Evolutionary conservation across 2,329 filamentous ascomycete genomes (phyloP), one percentile per base, ranked within the genome.

Genomic region (Ceratocystis albifundus): DNA sequence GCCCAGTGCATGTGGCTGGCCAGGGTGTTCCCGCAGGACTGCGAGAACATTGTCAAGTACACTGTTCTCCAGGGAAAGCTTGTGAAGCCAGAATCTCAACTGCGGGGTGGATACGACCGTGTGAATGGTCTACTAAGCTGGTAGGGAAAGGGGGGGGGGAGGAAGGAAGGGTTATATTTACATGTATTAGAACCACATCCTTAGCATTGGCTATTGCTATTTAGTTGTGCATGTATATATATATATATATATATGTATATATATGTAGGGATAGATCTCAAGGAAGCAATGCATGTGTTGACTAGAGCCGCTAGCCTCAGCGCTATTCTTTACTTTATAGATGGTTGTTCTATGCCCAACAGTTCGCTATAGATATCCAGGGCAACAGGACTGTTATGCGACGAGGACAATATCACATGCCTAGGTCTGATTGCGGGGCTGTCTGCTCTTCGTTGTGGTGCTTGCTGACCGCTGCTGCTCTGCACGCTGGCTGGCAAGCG

Each of bases 1-100:
- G 86, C 84, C 59, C 92, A 96, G 78, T 93, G 92, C 69, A 95
- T 96, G 71, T 96, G 93, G 93, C 80, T 96, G 59, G 93, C 90
- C 22, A 80, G 93, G 67, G 86, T 96, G 20, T 77, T 79, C 73
- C 93, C 93, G 0, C 88, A 95, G 77, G 90, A 97, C 73, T 96
- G 91, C 72, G 92, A 96, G 80, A 95, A 94, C 69, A 84, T 99
- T 68, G 84, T 99, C 55, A 82, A 85, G 73, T 96, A 88, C 74
- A 97, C 94, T 0, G 82, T 99, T 2, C 75, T 97, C 72, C 88
- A 96, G 78, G 94, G 94, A 28, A 97, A 96, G 79, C 85, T 97
- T 30, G 85, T 97, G 64, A 96, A 96, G 80, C 90, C 92, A 0
- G 88, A 87, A 73, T 82, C 81, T 66, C 92, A 97, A 79, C 75